Base-by-base conservation (phyloP, 441 rosid genomes). In the Raphanus hybrid region DNA sequence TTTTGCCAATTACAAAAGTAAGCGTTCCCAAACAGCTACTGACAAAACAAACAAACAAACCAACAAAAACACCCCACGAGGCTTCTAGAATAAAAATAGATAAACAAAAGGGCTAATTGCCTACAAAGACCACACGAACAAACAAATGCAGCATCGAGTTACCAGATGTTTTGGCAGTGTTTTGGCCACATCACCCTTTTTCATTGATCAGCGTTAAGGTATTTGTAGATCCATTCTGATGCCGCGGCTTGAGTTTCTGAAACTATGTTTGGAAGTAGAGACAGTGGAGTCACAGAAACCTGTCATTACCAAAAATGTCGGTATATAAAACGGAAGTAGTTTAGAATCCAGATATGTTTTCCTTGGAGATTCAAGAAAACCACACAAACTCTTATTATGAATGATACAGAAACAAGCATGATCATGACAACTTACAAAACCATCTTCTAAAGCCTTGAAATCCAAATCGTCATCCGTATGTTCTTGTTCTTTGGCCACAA, bases 281-380 rank as follows among this genome's bases (percentile, higher is more conserved):
- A 84, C n/a, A 90, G 12, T 5, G 91, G 92, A 48, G 92, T 90
- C 75, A 92, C 78, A 0, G 93, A 80, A 73, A 92, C 87, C 97
- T 90, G 71, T 41, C 50, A 74, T 75, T 59, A 8, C 61, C 64
- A 63, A 74, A 62, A 37, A 37, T 0, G 55, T 59, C 7, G 20
- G 23, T 20, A 20, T 20, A 11, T 57, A 8, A 57, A 9, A 29
- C 20, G 62, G 62, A 57, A 39, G 65, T 9, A 35, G 68, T 62
- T 74, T 63, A 5, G 63, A 39, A 39, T 39, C 12, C 45, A 2
- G 9, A 11, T 58, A 45, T 4, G 54, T 48, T 45, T 18, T 18
- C 20, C 20, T 18, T 18, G 1, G 20, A 18, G 1, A 18, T 18
- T 18, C 20, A 18, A 18, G 20, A 18, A 1, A 18, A 18, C 20